phyloP scores from a whole-genome alignment of 2,329 filamentous ascomycete species.

The Daldinia sp. region DNA sequence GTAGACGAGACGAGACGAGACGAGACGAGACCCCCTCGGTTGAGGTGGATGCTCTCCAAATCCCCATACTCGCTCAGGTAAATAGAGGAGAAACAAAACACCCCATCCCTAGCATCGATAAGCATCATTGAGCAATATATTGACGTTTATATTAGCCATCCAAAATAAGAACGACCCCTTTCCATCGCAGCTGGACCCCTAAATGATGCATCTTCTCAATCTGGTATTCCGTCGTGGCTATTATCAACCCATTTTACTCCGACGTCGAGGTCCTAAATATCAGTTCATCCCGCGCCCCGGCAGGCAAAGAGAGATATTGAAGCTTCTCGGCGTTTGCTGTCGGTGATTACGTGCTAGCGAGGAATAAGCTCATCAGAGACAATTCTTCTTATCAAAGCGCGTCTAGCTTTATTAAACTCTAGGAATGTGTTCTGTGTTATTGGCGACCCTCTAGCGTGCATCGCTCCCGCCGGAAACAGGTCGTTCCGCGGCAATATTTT shows the following conservation, averaged over 20 bases:
- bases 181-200: constrained; percentile 2
- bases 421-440: constrained; percentile 25
- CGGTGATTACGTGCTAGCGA: constrained; percentile 13
- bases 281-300: constrained; percentile 9
- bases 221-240: constrained; percentile 17
- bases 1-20: no score
- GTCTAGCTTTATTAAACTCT: not conserved
- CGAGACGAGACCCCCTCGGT: not conserved
- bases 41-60: not conserved
- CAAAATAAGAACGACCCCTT: not conserved
- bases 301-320: not conserved
- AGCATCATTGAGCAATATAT: not conserved
- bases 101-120: not conserved
- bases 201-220: constrained; percentile 6
- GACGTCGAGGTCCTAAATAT: constrained; percentile 10
- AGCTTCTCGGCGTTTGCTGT: constrained; percentile 5
- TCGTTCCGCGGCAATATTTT: constrained; percentile 24
- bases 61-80: not conserved
- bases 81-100: not conserved
- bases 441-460: constrained; percentile 23
- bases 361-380: constrained; percentile 19
- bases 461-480: constrained; percentile 34
- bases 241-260: constrained; percentile 5
- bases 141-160: constrained; percentile 1
- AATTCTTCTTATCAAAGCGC: not conserved